A percentile compares a stretch with the other conserved stretches of the same genome.
These are phyloP conservation scores for Graphiopsis chlorocephala DNA, from an alignment of 2,329 filamentous ascomycete species.

Conservation along the genomic window DNA sequence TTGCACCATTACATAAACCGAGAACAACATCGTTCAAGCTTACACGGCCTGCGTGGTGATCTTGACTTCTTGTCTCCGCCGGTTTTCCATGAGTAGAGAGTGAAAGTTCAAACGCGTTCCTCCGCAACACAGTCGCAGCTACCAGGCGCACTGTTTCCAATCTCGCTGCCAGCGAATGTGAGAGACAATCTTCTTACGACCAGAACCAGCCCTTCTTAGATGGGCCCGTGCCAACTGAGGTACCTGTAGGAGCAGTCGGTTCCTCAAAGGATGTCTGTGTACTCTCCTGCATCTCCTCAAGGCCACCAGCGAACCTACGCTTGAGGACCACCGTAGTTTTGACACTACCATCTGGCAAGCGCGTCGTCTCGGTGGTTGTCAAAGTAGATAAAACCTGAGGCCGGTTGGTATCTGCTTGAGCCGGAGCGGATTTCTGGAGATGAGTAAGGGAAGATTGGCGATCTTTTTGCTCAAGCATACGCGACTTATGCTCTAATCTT, in stretches of 20 bases:
- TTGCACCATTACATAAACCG: neutral
- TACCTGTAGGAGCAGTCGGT: neutral
- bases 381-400: slow-evolving; percentile 52
- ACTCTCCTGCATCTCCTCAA: slow-evolving; percentile 58
- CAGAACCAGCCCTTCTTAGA: slow-evolving; percentile 32
- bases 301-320: slow-evolving; percentile 58
- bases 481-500: slow-evolving; percentile 43
- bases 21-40: neutral
- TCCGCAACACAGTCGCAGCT: neutral
- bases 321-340: slow-evolving; percentile 58
- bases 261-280: slow-evolving; percentile 41
- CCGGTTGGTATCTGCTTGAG: neutral
- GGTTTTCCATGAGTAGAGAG: neutral
- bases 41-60: neutral
- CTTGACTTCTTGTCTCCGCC: neutral
- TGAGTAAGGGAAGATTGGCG: neutral
- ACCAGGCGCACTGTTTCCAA: neutral
- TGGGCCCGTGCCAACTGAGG: neutral
- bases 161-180: neutral
- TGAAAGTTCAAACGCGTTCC: neutral
- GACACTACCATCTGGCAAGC: slow-evolving; percentile 56
- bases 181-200: slow-evolving; percentile 28
- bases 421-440: neutral
- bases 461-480: slow-evolving; percentile 21
- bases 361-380: slow-evolving; percentile 56